Evolutionary conservation across 495 filamentous ascomycete species (phyloP).

Genomic region (Daldinia grandis): DNA sequence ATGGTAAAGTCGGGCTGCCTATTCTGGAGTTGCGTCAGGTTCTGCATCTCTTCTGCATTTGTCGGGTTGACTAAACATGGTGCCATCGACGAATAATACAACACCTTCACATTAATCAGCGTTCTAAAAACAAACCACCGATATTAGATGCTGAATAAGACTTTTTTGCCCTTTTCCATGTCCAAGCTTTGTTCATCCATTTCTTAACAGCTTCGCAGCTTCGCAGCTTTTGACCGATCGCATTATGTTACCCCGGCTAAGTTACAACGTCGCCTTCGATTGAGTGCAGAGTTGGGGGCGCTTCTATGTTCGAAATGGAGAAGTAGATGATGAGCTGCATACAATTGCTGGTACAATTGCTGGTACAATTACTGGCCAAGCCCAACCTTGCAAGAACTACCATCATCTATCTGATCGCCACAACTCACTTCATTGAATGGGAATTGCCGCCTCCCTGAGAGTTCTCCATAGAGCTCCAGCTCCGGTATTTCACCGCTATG

Average conservation of each 20-base stretch:
- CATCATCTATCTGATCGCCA: constrained; percentile 12
- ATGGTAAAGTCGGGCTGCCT: constrained; percentile 1
- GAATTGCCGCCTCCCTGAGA: constrained; percentile 6
- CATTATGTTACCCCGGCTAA: constrained; percentile 26
- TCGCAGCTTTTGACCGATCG: constrained; percentile 30
- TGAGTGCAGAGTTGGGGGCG: constrained; percentile 27
- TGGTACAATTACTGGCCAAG: constrained; percentile 30
- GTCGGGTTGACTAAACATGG: constrained; percentile 31
- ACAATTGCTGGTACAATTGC: constrained; percentile 20
- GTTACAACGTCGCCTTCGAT: constrained; percentile 25
- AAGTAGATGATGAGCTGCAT: constrained; percentile 30
- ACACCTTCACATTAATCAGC: constrained; percentile 30
- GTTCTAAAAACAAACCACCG: constrained; percentile 43
- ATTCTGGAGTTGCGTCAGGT: not conserved
- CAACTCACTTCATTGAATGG: constrained; percentile 2
- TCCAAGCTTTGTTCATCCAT: constrained; percentile 13
- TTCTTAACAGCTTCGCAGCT: constrained; percentile 11
- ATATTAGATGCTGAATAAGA: constrained; percentile 15
- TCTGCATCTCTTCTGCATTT: constrained; percentile 18
- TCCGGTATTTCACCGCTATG: constrained; percentile 5
- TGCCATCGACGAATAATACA: constrained; percentile 24
- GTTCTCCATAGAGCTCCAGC: not conserved
- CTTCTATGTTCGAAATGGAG: constrained; percentile 16
- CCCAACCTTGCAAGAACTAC: constrained; percentile 11
- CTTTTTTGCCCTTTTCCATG: not conserved